These are phyloP conservation scores for Pseudonitzschia multistriata DNA, from an alignment of 108 stramenopile species.

Conservation along the genomic window DNA sequence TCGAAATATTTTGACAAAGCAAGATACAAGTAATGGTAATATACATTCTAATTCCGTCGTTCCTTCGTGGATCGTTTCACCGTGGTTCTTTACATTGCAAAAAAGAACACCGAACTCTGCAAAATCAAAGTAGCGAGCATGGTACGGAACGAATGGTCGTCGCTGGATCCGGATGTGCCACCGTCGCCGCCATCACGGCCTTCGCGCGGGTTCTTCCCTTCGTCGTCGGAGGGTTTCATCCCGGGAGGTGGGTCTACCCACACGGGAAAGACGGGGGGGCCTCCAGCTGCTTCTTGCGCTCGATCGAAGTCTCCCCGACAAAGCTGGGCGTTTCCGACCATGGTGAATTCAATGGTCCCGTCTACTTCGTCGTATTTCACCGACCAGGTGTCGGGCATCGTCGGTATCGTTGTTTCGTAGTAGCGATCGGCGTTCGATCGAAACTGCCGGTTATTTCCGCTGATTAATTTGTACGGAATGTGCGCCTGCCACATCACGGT, in stretches of 20 bases:
- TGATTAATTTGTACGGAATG: constrained; percentile 20
- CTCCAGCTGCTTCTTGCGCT: constrained; percentile 32
- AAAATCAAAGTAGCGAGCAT: neutral
- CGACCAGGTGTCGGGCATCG: constrained; percentile 32
- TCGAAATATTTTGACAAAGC: too few relatives aligned
- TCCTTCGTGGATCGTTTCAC: too few relatives aligned
- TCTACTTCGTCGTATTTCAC: constrained; percentile 22
- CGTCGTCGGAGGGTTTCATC: too few relatives aligned
- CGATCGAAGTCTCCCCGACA: constrained; percentile 34
- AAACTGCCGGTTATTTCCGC: constrained; percentile 14
- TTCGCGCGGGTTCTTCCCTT: neutral
- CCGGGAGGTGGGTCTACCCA: too few relatives aligned
- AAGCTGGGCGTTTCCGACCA: constrained; percentile 28
- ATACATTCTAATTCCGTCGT: too few relatives aligned
- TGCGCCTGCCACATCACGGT: constrained; percentile 35
- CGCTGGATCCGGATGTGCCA: neutral
- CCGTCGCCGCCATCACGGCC: neutral
- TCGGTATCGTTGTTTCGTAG: constrained; percentile 21
- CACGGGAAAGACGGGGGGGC: constrained; percentile 32
- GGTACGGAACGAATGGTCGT: neutral
- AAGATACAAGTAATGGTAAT: too few relatives aligned
- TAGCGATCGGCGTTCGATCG: constrained; percentile 21
- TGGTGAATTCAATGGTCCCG: constrained; percentile 28
- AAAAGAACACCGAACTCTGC: neutral
- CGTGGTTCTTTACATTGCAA: too few relatives aligned